These are phyloP conservation scores for Oxytropis ochrocephala DNA, from an alignment of 306 rosid species.

Conservation along the genomic window DNA sequence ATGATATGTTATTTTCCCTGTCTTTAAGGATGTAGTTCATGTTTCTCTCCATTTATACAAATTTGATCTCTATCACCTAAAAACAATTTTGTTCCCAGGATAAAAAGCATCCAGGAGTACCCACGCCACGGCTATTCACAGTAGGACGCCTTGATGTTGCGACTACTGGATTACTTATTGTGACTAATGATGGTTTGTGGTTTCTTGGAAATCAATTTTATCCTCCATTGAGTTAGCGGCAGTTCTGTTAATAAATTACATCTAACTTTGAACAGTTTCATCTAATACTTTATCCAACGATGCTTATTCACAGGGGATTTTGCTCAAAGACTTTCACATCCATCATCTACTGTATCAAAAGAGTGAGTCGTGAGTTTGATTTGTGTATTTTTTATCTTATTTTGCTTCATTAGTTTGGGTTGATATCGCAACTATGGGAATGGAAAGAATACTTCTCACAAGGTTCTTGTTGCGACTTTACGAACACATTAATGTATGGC, in stretches of 20 bases:
- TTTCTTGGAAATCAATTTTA: constrained; percentile 13
- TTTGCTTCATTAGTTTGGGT: constrained; percentile 5
- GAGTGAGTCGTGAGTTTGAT: constrained; percentile 52
- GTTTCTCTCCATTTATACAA: neutral
- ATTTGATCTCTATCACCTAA: neutral
- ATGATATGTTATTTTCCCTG: neutral
- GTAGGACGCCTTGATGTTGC: constrained; percentile 99
- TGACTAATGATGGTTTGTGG: constrained; percentile 82
- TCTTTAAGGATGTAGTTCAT: neutral
- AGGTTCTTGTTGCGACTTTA: neutral
- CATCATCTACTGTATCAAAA: constrained; percentile 74
- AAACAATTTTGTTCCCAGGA: constrained; percentile 34
- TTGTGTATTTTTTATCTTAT: neutral
- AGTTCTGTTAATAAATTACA: neutral
- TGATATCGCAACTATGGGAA: neutral
- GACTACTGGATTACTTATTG: constrained; percentile 85
- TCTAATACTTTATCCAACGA: constrained; percentile 22
- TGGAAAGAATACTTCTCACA: neutral
- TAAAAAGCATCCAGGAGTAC: constrained; percentile 56
- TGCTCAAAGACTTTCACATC: constrained; percentile 81
- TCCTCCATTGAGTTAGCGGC: neutral
- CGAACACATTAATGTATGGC: neutral
- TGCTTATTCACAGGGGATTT: constrained; percentile 54
- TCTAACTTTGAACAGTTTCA: neutral
- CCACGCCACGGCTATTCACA: constrained; percentile 74